These are phyloP conservation scores for Inosperma sp. DNA, from an alignment of 768 basidiomycete genomes.

Conservation along the genomic window DNA sequence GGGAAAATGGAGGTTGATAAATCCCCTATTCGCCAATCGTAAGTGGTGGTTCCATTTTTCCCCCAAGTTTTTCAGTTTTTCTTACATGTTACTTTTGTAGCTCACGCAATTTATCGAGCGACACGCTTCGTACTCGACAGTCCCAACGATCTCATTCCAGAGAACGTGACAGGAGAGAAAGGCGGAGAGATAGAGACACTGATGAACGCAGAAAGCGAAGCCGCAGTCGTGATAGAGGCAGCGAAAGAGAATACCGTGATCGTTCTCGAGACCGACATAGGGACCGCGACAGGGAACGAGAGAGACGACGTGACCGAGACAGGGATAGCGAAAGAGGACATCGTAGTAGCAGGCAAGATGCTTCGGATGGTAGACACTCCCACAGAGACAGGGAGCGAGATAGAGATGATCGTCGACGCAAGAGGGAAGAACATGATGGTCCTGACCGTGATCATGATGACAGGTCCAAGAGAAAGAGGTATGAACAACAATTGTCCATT, in stretches of 20 bases:
- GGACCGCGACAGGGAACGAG: conserved; percentile 41
- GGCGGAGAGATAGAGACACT: conserved; percentile 49
- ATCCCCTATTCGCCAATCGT: conserved; percentile 60
- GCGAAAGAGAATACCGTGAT: conserved; percentile 48
- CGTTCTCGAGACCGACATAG: conserved; percentile 53
- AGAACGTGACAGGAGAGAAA: conserved; percentile 55
- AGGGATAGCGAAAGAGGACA: conserved; percentile 39
- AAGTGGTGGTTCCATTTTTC: conserved; percentile 26
- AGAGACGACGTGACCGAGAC: conserved; percentile 49
- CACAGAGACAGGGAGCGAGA: conserved; percentile 51
- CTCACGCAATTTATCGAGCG: conserved; percentile 71
- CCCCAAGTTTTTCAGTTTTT: not conserved
- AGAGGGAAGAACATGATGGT: conserved; percentile 60
- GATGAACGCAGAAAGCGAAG: conserved; percentile 61
- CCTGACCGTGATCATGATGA: conserved; percentile 48
- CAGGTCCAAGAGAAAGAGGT: conserved; percentile 62
- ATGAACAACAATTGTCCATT: too few species aligned
- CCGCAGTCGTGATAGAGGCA: conserved; percentile 58
- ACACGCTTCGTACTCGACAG: conserved; percentile 66
- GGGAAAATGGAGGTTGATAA: conserved; percentile 62
- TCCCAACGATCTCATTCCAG: conserved; percentile 71
- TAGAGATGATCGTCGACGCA: conserved; percentile 56
- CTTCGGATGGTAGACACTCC: conserved; percentile 54
- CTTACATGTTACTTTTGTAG: conserved; percentile 28
- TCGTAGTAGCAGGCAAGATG: conserved; percentile 47